Evolutionary conservation across 1,284 basidiomycete genomes (phyloP), one percentile per base, ranked within the genome.

Genomic region (Cystobasidium pallidum): DNA sequence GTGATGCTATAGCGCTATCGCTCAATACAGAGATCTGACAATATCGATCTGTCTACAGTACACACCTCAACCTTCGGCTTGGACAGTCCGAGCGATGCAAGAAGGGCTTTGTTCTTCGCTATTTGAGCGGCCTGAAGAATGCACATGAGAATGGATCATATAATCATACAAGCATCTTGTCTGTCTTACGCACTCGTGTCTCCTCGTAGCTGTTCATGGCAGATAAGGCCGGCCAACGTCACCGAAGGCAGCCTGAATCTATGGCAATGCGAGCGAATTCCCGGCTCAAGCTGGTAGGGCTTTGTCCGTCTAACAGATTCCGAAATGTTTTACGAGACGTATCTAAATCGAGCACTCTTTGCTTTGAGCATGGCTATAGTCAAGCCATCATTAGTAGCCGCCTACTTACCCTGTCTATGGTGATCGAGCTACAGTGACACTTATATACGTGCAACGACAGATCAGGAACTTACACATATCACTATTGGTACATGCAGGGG

Each of bases 61-160:
- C 57, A 39, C 7, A 57, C 64, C 28, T 45, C 41, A 2, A 24
- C 26, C 19, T 49, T 36, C 10, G 45, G 45, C 47, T 55, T 61
- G 45, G 67, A 62, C 57, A 70, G 58, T 19, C 67, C 67, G 13
- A 70, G 43, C 7, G 67, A 70, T 6, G 67, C 67, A 24, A 70
- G 39, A 21, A 70, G 36, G n/a, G 55, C 58, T 34, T 70, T 45
- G 58, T 70, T 70, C 26, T 59, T n/a, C 4, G 55, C 45, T 32
- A 70, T 70, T 30, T 70, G 67, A 34, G 57, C 67, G 19, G 67
- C 67, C 67, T 70, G 28, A 6, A 32, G n/a, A n/a, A n/a, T 19
- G 1, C 8, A 17, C 2, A 2, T 24, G 32, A 30, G 8, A 30
- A 10, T 39, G 8, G 15, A 24, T 13, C 59, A 63, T 8, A 8